Base-by-base conservation (phyloP, 2,329 filamentous ascomycete genomes). In the Microsporum audouinii region DNA sequence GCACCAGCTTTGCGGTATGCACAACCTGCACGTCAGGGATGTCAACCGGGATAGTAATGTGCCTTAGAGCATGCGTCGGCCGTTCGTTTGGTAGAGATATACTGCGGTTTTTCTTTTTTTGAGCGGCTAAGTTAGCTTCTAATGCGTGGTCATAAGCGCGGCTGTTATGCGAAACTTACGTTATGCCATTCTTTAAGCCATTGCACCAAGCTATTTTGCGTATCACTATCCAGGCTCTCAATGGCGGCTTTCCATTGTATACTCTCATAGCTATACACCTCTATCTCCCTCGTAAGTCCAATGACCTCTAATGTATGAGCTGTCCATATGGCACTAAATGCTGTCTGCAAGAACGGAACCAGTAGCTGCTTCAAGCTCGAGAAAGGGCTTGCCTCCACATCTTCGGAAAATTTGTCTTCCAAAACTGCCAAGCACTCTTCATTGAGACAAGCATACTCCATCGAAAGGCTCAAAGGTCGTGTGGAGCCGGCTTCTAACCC, bases 1-100 rank as follows among this genome's bases (percentile, higher is more conserved):
- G 38, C 36, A 61, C 60, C 69, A 72, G 68, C 67, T 68, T 73
- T 17, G 88, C 87, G 0, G 88, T 95, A 72, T 95, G 88, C 0
- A 97, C 83, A 23, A 96, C 83, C 56, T 89, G 84, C 1, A 96
- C 80, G 1, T 87, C 85, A 0, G 92, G 92, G 1, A 99, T 84
- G 62, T 96, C 90, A 12, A 99, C 91, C 0, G 91, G 89, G 59
- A 99, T 95, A 34, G 88, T 79, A 66, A 99, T 91, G 10, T 84
- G 85, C 23, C 81, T 81, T 63, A 73, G 78, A 23, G 81, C 76
- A 6, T 27, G 73, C 68, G 12, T 66, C 64, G 39, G 67, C 71
- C 5, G 70, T 61, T 61, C 67, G 2, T 67, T 57, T 31, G 72
- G 69, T 45, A 76, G 67, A 1, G 65, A 63, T 43, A 74, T 68